A percentile compares a stretch with the other conserved stretches of the same genome.
These are phyloP conservation scores for Tolypocladium endophyticum DNA, from an alignment of 2,329 filamentous ascomycete species.

Conservation along the genomic window DNA sequence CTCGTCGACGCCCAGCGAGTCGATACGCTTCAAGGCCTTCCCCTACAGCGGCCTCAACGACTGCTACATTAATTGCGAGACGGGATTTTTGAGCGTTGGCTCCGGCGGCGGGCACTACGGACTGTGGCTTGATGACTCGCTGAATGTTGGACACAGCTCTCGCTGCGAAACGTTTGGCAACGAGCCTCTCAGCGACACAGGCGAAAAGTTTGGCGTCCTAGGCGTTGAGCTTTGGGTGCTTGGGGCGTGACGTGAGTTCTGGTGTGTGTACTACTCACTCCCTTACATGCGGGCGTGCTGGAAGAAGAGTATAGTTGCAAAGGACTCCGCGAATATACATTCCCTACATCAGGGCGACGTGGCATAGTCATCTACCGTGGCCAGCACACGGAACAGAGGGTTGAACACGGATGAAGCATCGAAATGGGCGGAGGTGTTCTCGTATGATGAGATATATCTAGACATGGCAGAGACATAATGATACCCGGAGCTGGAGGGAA, in stretches of 20 bases:
- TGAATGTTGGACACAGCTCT: conserved; percentile 76
- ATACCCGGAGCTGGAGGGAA: neutral
- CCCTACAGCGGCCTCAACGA: conserved; percentile 94
- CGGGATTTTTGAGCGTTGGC: conserved; percentile 73
- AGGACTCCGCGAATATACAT: neutral
- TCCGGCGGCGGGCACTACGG: conserved; percentile 86
- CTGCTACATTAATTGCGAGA: conserved; percentile 90
- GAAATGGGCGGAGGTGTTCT: neutral
- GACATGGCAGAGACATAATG: neutral
- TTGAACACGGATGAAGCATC: neutral
- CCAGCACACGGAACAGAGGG: neutral
- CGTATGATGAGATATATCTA: neutral
- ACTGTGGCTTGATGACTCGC: conserved; percentile 79
- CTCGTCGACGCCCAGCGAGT: conserved; percentile 39
- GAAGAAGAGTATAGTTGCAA: neutral
- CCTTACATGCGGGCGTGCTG: neutral
- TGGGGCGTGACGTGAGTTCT: conserved; percentile 34
- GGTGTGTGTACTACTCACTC: neutral
- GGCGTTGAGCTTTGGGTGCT: conserved; percentile 93
- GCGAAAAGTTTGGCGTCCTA: conserved; percentile 80
- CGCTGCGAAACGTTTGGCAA: conserved; percentile 90
- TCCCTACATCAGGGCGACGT: neutral
- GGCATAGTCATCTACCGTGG: neutral
- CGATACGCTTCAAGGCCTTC: conserved; percentile 92
- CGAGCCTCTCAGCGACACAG: conserved; percentile 84